Base-by-base conservation (phyloP, 2,329 filamentous ascomycete species). In the Coniochaeta sp. region DNA sequence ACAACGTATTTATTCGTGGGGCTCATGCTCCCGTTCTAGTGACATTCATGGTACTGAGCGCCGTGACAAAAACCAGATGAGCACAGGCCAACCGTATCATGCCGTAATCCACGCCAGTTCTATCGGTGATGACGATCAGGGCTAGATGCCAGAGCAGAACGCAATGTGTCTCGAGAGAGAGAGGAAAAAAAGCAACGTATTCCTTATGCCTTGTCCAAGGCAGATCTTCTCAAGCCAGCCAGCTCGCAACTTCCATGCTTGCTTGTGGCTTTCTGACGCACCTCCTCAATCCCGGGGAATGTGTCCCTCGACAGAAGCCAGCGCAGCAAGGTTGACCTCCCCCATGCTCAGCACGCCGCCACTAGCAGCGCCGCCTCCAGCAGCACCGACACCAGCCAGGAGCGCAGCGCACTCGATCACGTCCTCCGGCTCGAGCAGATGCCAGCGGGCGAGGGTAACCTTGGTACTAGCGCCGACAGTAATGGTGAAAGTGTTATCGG, bases 401-500 rank as follows among this genome's bases (percentile, higher is more conserved):
- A 88, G 75, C 4, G 83, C 78, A 38, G 84, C 77, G 62, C 79
- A 81, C 65, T 90, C 88, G 66, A 98, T 88, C 59, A 98, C 92
- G 72, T 98, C 93, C 61, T 86, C 80, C 0, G 95, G 92, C 72
- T 97, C 93, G 9, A 96, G 81, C 12, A 98, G 77, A 73, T 97
- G 93, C 88, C 91, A 97, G 66, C 86, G 87, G 17, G 95, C 95
- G 59, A 96, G 80, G 2, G 95, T 98, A 69, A 92, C 88, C 79
- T 97, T 97, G 59, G 89, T 93, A 74, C 89, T 95, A 5, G 92
- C 89, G 2, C 95, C 95, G 2, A 98, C 91, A 0, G 92, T 96
- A 50, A 96, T 91, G 1, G 91, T 91, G 75, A 96, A 98, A 63
- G 96, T 85, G 69, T 92, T 85, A 38, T 91, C 77, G 71, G 74